Base-by-base conservation (phyloP, 106 monocot genomes). In the Platanthera guangdongensis region DNA sequence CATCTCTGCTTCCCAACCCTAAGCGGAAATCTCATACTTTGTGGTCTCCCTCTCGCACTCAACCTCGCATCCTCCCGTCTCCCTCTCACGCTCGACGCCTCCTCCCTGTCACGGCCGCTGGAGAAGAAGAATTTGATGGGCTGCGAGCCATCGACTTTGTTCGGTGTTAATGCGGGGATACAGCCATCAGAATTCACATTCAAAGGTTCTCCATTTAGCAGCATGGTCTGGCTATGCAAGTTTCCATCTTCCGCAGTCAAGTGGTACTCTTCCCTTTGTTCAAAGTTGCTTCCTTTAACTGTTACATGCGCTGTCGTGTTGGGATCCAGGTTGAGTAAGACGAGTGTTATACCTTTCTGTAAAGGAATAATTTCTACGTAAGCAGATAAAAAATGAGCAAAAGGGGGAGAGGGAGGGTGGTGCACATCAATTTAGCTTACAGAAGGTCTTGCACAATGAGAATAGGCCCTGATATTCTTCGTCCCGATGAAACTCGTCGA, bases 231-330 rank as follows among this genome's bases (percentile, higher is more conserved):
- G 82, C 90, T 94, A 88, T 85, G 14, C 88, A 75, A n/a, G n/a
- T n/a, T n/a, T n/a, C n/a, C n/a, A n/a, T n/a, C n/a, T n/a, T n/a
- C n/a, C n/a, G n/a, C n/a, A 18, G 90, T 91, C 15, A 94, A 80
- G 71, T 94, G 94, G 78, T 94, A 94, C 52, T 94, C 94, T 47
- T 90, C 90, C 83, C 94, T 88, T 52, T 6, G 39, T 65, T 54
- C n/a, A n/a, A 18, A 79, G 51, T 51, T 30, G 78, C 57, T 7
- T 73, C 53, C 78, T 74, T 30, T 49, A 11, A 82, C 70, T 1
- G 50, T 55, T 0, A 94, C 87, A 52, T 84, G 74, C 6, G 78
- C 51, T 5, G 94, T 89, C 11, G 81, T 88, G 76, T 80, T 85
- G 19, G 83, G 73, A n/a, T 84, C 82, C 15, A 94, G 85, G 68